Base-by-base conservation (phyloP, 345 rosid genomes). In the Hibiscus tridactylites region DNA sequence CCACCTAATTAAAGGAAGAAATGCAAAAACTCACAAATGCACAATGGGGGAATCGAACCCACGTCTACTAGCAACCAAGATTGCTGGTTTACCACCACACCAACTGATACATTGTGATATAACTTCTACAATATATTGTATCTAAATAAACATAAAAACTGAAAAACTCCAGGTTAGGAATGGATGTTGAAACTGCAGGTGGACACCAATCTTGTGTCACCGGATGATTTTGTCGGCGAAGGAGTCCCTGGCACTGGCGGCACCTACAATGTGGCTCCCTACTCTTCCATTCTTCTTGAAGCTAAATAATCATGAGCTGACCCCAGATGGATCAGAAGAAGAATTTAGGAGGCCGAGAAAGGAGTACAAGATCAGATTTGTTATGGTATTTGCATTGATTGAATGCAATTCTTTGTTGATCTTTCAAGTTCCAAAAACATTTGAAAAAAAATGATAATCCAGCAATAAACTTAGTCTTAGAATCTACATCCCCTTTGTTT, bases 151-250 rank as follows among this genome's bases (percentile, higher is more conserved):
- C n/a, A n/a, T n/a, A n/a, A n/a, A n/a, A n/a, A n/a, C n/a, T n/a
- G n/a, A n/a, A n/a, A n/a, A n/a, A n/a, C n/a, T n/a, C n/a, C n/a
- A 26, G 59, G 13, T 58, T 15, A 47, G 15, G 53, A 33, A 26
- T 17, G 17, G 9, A 60, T 65, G 16, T 57, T 10, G 24, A 66
- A 74, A 65, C 71, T 77, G 81, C 86, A 94, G 98, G 95, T 73
- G 79, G 98, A 94, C 80, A 94, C 97, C 29, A 90, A 88, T 78
- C 91, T 88, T 3, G 71, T 66, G 42, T 83, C 95, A 28, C 95
- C 97, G 0, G 59, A 81, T 31, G 97, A 94, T 76, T 79, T 91
- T 57, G 85, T 88, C 19, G 59, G 75, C 0, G 78, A 84, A 75
- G 97, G 97, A 8, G 85, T 88, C 49, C 79, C 89, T 2, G 93